These are phyloP conservation scores for Cladobotryum mycophilum DNA, from an alignment of 2,329 filamentous ascomycete genomes.

Conservation along the genomic window DNA sequence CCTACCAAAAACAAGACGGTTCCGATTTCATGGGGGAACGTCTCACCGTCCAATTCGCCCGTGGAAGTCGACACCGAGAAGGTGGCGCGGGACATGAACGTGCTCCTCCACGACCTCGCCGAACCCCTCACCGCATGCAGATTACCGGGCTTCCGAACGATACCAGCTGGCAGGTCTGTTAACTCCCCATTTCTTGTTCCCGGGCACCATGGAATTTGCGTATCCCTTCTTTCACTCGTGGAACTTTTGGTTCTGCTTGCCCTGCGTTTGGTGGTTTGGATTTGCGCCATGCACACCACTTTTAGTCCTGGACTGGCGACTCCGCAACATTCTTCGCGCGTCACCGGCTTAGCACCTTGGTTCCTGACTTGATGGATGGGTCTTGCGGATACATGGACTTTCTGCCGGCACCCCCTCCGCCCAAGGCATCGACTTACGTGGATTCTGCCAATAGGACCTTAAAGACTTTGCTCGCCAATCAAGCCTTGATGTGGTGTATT, in stretches of 20 bases:
- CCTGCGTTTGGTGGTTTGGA: slow-evolving; percentile 16
- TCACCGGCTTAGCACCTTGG: slow-evolving; percentile 13
- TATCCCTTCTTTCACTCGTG: slow-evolving; percentile 24
- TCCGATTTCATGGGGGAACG: slow-evolving; percentile 97
- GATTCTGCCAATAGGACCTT: slow-evolving; percentile 83
- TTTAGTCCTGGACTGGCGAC: slow-evolving; percentile 20
- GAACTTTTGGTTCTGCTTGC: slow-evolving; percentile 23
- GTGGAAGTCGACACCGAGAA: slow-evolving; percentile 63
- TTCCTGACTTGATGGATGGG: slow-evolving; percentile 34
- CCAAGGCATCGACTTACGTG: slow-evolving; percentile 72
- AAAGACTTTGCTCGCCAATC: slow-evolving; percentile 99
- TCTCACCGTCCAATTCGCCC: slow-evolving; percentile 95
- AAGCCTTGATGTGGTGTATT: slow-evolving; percentile 95
- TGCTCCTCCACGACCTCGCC: slow-evolving; percentile 68
- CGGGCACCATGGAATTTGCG: slow-evolving; percentile 35
- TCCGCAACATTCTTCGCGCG: slow-evolving; percentile 17
- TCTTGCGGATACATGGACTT: slow-evolving; percentile 31
- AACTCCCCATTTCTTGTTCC: slow-evolving; percentile 51
- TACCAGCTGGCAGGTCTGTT: slow-evolving; percentile 99
- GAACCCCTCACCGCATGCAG: slow-evolving; percentile 94
- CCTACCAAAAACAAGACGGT: slow-evolving; percentile 59
- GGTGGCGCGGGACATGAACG: slow-evolving; percentile 43
- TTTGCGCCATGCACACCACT: slow-evolving; percentile 13
- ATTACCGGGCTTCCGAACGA: slow-evolving; percentile 94
- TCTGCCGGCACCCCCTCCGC: slow-evolving; percentile 24